Evolutionary conservation across 768 basidiomycete species (phyloP), one percentile per base, ranked within the genome.

Genomic region (Macrolepiota dolichaula): DNA sequence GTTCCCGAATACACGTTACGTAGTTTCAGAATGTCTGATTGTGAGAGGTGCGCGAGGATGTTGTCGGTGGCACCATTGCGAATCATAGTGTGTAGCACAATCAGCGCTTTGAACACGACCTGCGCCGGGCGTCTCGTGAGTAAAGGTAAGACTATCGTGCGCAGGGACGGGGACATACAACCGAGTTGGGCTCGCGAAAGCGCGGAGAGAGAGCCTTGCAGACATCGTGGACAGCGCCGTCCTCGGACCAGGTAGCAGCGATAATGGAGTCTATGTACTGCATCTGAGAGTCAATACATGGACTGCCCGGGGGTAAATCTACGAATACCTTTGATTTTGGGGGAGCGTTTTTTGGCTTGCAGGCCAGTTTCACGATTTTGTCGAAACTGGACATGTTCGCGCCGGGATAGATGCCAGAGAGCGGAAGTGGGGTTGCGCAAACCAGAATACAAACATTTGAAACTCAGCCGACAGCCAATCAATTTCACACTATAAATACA

Each of bases 71-170:
- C 83, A n/a, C 97, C 97, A 63, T 92, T 94, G 27, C 97, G 87
- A 71, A 98, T 92, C 92, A 99, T 94, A 35, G 88, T 93, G 72
- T 99, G 97, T 6, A 98, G 79, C 3, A 96, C 93, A 67, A 99
- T 89, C 66, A 98, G 79, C 0, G 95, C 94, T 71, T 99, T 99
- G 85, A 98, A 98, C n/a, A 93, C 95, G 65, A 98, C 83, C 95
- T 97, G 67, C n/a, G 44, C 58, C 42, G 35, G 52, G 47, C 42
- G 57, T 50, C 47, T 65, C 29, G 11, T 35, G 17, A 46, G 27
- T 57, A 27, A 22, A 25, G 29, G 7, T 49, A 24, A 49, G 47
- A 4, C 24, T 24, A 49, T 27, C 12, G 10, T 5, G 12, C 12
- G 19, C 25, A 49, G 12, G 60, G 49, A 52, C 22, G 44, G 53